These are phyloP conservation scores for Thymus quinquecostatus DNA, from an alignment of 257 asterid genomes.

Conservation along the genomic window DNA sequence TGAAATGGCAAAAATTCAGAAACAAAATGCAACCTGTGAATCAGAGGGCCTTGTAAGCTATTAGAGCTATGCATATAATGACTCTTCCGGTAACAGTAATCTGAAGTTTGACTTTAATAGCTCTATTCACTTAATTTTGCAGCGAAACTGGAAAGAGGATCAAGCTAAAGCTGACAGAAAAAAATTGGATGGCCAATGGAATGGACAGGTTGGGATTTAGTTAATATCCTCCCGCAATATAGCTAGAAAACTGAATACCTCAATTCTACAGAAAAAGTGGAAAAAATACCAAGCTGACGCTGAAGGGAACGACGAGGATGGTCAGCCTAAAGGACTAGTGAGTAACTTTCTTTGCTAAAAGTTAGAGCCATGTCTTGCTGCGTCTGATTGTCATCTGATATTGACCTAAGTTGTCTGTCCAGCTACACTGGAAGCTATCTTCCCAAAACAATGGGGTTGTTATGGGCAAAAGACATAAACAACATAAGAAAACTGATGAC, in stretches of 20 bases:
- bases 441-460: conserved; percentile 42
- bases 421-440: conserved; percentile 73
- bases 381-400: conserved; percentile 22
- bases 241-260: conserved; percentile 29
- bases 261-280: conserved; percentile 45
- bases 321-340: conserved; percentile 75
- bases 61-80: conserved; percentile 29
- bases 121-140: conserved; percentile 39
- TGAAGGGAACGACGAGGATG: conserved; percentile 45
- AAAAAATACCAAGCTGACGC: conserved; percentile 40
- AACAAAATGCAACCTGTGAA: conserved; percentile 53
- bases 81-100: conserved; percentile 11
- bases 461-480: conserved; percentile 42
- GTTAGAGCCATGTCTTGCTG: conserved; percentile 8
- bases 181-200: conserved; percentile 41
- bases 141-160: conserved; percentile 74
- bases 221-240: conserved; percentile 3
- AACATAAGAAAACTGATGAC: conserved; percentile 34
- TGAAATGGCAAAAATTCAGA: conserved; percentile 82
- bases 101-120: conserved; percentile 29
- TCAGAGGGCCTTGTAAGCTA: conserved; percentile 72
- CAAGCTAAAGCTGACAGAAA: conserved; percentile 51
- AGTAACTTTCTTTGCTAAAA: conserved; percentile 37
- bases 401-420: conserved; percentile 39
- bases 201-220: conserved; percentile 48